These are phyloP conservation scores for Colletotrichum graminicola DNA, from an alignment of 2,329 filamentous ascomycete species.

Conservation along the genomic window DNA sequence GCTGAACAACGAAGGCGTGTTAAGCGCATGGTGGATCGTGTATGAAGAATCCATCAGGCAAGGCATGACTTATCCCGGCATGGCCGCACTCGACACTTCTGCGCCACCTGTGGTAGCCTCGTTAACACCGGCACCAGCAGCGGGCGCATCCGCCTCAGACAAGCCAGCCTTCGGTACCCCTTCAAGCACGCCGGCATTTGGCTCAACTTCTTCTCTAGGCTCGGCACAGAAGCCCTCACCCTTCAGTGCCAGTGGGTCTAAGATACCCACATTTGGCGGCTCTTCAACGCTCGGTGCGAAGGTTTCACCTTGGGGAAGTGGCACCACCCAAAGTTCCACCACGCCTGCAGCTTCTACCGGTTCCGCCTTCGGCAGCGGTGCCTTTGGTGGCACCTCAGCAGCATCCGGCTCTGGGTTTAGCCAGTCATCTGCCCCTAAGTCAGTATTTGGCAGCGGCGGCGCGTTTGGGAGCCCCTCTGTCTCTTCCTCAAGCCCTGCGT, in stretches of 20 bases:
- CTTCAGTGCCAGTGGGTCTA: constrained; percentile 46
- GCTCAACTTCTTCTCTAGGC: constrained; percentile 53
- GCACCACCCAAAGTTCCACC: constrained; percentile 4
- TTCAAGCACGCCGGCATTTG: constrained; percentile 45
- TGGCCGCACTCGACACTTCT: constrained; percentile 59
- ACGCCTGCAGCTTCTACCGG: constrained; percentile 45
- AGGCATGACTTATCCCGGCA: constrained; percentile 78
- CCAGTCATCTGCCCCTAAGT: constrained; percentile 53
- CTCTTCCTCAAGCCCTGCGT: constrained; percentile 48
- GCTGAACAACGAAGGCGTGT: constrained; percentile 88
- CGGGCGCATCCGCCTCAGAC: constrained; percentile 4
- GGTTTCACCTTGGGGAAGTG: constrained; percentile 63
- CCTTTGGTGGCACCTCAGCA: constrained; percentile 56
- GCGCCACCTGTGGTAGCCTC: constrained; percentile 46
- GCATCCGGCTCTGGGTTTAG: constrained; percentile 62
- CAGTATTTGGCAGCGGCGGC: constrained; percentile 25
- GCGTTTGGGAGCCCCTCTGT: constrained; percentile 37
- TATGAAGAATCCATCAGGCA: constrained; percentile 88
- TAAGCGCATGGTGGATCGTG: constrained; percentile 91
- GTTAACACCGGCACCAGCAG: constrained; percentile 38
- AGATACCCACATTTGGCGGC: constrained; percentile 60
- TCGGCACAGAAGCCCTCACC: constrained; percentile 46
- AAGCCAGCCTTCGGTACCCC: constrained; percentile 46
- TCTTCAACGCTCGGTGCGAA: constrained; percentile 63
- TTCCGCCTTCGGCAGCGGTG: constrained; percentile 58